These are phyloP conservation scores for Irpex sp. DNA, from an alignment of 1,284 basidiomycete species.

Conservation along the genomic window DNA sequence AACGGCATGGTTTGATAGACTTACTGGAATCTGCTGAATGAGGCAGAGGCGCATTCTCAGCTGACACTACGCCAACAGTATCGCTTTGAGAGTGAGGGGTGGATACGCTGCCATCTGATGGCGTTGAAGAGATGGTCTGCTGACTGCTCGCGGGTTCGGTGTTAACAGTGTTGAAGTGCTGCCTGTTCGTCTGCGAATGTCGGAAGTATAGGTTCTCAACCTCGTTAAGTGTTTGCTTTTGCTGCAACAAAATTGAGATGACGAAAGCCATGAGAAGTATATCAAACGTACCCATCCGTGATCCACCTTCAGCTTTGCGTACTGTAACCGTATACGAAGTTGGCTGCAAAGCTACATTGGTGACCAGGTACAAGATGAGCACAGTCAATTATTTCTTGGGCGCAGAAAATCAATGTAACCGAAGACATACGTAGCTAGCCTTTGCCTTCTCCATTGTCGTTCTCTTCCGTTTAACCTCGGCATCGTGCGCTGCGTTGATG, in stretches of 20 bases:
- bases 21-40: neutral
- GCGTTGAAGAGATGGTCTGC: neutral
- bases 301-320: conserved; percentile 75
- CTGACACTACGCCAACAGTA: neutral
- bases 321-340: conserved; percentile 71
- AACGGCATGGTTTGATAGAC: neutral
- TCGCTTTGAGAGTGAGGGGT: neutral
- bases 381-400: neutral
- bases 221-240: conserved; percentile 72
- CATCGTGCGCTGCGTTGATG: conserved; percentile 15
- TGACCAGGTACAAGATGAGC: no score
- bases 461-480: conserved; percentile 41
- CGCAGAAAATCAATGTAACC: conserved; percentile 3
- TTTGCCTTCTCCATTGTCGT: conserved; percentile 56
- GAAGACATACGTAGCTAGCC: conserved; percentile 53
- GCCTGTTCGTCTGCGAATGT: conserved; percentile 41
- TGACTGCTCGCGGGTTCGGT: neutral
- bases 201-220: conserved; percentile 78
- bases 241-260: conserved; percentile 32
- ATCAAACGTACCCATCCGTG: conserved; percentile 65
- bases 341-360: conserved; percentile 60
- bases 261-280: no score
- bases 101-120: neutral
- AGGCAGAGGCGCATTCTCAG: neutral
- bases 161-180: neutral